Evolutionary conservation across 202 grass and related monocot genomes (phyloP).

Genomic region (Hordeum pubiflorum): DNA sequence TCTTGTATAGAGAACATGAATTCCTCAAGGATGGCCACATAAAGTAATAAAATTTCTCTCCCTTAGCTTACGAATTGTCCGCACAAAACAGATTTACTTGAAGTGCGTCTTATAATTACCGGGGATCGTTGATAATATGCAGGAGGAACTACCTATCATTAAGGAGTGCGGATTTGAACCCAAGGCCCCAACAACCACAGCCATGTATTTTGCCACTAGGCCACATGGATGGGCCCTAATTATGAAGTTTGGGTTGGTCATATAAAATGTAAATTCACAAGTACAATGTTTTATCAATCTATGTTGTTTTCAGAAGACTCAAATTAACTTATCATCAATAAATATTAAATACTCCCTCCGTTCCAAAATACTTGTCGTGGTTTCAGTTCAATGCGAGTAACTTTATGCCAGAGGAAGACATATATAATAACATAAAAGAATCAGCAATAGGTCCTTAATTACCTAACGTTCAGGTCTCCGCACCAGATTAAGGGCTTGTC

Average conservation of each 20-base stretch:
- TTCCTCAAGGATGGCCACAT: background rate
- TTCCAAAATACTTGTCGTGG: too few relatives aligned
- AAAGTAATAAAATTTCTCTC: background rate
- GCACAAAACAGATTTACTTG: background rate
- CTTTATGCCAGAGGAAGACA: background rate
- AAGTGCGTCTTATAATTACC: background rate
- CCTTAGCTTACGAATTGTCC: background rate
- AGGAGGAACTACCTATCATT: background rate
- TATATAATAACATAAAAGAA: background rate
- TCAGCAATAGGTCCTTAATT: conserved; percentile 18
- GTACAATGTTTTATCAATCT: background rate
- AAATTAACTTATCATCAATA: background rate
- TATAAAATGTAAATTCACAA: background rate
- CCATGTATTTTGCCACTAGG: background rate
- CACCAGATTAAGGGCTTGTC: conserved; percentile 91
- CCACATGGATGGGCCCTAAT: background rate
- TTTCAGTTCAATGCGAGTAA: background rate
- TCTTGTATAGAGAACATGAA: conserved; percentile 2
- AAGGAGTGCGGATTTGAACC: background rate
- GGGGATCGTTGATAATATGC: background rate
- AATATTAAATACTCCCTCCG: background rate
- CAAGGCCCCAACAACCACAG: background rate
- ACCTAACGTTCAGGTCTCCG: conserved; percentile 93
- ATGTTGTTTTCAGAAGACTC: background rate
- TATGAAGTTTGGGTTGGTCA: background rate